Evolutionary conservation across 495 filamentous ascomycete species (phyloP), one percentile per base, ranked within the genome.

Genomic region (Xylaria nigripes): DNA sequence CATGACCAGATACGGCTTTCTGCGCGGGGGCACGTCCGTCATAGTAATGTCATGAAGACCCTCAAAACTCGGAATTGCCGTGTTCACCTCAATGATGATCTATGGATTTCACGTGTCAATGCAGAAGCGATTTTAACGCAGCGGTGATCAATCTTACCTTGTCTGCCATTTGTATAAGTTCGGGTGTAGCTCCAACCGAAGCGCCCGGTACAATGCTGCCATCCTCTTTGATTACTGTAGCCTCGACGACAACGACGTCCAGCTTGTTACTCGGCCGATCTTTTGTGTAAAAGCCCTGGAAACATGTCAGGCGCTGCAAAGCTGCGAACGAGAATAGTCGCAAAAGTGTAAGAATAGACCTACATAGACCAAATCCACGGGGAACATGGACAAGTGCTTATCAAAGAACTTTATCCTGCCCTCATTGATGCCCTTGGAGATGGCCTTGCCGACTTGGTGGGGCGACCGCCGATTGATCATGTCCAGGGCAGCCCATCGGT

Each of bases 81-180:
- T 95, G 75, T 95, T 95, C 70, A 95, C 87, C 72, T 95, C 90
- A 59, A 95, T 88, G 61, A 95, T 89, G 68, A 95, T 85, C 76
- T 76, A 44, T 13, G 1, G n/a, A 10, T 18, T 13, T 46, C 25
- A 27, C 18, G 13, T 38, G 54, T 57, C 21, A 57, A 46, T 27
- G 44, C 13, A 1, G 8, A 23, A 30, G 19, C 32, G 21, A 6
- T 18, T 1, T 9, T 6, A 6, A 16, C n/a, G 18, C 0, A 19
- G 18, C 12, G 19, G n/a, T 22, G 12, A 41, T 5, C 6, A 9
- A 36, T 9, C 70, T 34, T 58, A 78, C 78, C 77, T 93, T 94
- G 63, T 92, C 87, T 40, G 89, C 86, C 78, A 92, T 85, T 70
- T 94, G 88, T 53, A 95, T 76, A 29, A 95, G 76, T 68, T 95